A percentile compares a stretch with the other conserved stretches of the same genome.
These are phyloP conservation scores for Pyrenophora graminea DNA, from an alignment of 2,329 filamentous ascomycete species.

Conservation along the genomic window DNA sequence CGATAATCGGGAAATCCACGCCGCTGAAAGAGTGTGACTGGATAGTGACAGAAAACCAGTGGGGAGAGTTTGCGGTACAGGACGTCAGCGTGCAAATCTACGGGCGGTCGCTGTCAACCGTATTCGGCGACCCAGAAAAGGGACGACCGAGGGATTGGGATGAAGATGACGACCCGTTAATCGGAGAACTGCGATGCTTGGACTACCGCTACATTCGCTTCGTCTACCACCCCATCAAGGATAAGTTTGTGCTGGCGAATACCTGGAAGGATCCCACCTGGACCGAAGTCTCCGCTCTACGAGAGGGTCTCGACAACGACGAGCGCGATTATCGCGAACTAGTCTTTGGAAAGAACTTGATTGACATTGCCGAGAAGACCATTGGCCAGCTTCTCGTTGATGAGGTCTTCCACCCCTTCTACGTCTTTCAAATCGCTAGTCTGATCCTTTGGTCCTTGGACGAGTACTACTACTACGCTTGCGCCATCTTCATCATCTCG, in stretches of 20 bases:
- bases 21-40: constrained; percentile 78
- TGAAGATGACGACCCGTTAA: constrained; percentile 73
- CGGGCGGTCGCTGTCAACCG: constrained; percentile 65
- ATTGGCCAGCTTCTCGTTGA: constrained; percentile 82
- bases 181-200: constrained; percentile 74
- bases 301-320: constrained; percentile 82
- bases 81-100: constrained; percentile 64
- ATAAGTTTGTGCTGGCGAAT: constrained; percentile 83
- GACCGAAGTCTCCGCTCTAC: constrained; percentile 75
- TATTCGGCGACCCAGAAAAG: constrained; percentile 72
- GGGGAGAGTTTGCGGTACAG: constrained; percentile 87
- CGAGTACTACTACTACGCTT: constrained; percentile 96
- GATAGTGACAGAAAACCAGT: constrained; percentile 97
- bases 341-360: constrained; percentile 87
- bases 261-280: constrained; percentile 95
- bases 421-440: constrained; percentile 96
- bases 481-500: constrained; percentile 93
- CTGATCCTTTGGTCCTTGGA: constrained; percentile 93
- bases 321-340: constrained; percentile 81
- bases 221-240: constrained; percentile 84
- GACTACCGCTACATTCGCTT: constrained; percentile 96
- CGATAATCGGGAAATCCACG: constrained; percentile 69
- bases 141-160: constrained; percentile 69
- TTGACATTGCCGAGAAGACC: constrained; percentile 91
- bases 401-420: constrained; percentile 97